These are phyloP conservation scores for Lenwebbia sp. DNA, from an alignment of 345 rosid genomes.

Conservation along the genomic window DNA sequence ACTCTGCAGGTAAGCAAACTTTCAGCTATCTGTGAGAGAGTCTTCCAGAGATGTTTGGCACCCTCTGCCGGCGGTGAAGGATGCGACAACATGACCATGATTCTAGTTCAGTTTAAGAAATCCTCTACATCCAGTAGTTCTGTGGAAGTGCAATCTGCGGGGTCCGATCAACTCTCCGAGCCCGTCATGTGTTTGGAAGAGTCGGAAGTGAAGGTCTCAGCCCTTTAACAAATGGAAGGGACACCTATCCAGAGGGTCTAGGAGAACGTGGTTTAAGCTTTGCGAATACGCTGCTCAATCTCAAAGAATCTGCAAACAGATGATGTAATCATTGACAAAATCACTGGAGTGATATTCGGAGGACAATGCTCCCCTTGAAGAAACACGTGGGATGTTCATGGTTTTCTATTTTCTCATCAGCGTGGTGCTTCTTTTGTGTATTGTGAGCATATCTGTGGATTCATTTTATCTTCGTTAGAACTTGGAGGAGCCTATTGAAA, in stretches of 20 bases:
- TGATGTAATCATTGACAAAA: background rate
- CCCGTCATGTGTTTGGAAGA: background rate
- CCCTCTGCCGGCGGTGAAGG: slow-evolving; percentile 94
- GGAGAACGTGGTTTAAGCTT: background rate
- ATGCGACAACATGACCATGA: slow-evolving; percentile 98
- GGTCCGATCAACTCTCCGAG: background rate
- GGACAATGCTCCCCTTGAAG: background rate
- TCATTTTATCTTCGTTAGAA: background rate
- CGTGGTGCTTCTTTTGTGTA: background rate
- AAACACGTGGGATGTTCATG: background rate
- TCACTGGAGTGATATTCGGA: background rate
- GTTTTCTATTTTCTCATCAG: background rate
- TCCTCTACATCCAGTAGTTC: slow-evolving; percentile 2
- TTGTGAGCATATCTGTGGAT: background rate
- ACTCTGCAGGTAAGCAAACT: slow-evolving; percentile 78
- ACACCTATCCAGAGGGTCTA: background rate
- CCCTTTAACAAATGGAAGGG: background rate
- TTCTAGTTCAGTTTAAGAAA: slow-evolving; percentile 83
- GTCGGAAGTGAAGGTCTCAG: background rate
- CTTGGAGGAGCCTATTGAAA: background rate
- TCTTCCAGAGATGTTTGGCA: slow-evolving; percentile 79
- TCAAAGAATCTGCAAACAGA: background rate
- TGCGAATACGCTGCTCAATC: background rate
- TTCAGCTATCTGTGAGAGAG: slow-evolving; percentile 72
- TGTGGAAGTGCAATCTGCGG: background rate